Evolutionary conservation across 2,329 filamentous ascomycete species (phyloP).

Genomic region (Fusarium protoensiforme): DNA sequence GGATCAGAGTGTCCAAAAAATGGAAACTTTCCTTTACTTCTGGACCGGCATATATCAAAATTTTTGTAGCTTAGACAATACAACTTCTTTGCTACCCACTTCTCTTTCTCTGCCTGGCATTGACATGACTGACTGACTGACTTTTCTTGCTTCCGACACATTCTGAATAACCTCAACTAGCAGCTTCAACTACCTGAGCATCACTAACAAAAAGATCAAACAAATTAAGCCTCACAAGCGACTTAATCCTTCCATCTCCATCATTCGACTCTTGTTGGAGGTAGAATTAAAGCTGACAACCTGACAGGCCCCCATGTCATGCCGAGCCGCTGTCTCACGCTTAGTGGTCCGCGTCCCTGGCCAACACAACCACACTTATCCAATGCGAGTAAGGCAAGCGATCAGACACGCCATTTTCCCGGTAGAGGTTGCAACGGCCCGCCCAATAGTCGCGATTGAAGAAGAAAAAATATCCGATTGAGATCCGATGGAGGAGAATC

Average conservation of each 20-base stretch:
- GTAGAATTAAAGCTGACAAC: slow-evolving; percentile 7
- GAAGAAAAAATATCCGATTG: neutral
- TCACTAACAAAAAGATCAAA: neutral
- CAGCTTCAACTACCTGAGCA: neutral
- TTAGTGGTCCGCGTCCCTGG: slow-evolving; percentile 4
- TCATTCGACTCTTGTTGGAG: neutral
- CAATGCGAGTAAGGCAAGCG: slow-evolving; percentile 12
- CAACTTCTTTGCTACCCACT: slow-evolving; percentile 28
- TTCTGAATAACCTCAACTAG: neutral
- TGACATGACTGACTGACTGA: neutral
- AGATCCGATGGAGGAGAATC: slow-evolving; percentile 3
- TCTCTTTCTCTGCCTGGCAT: neutral
- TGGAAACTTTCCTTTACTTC: slow-evolving; percentile 27
- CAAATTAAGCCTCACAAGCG: neutral
- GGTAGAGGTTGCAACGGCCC: slow-evolving; percentile 12
- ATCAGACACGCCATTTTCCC: neutral
- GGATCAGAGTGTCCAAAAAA: slow-evolving; percentile 23
- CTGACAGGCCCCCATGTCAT: slow-evolving; percentile 14
- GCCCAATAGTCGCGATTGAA: slow-evolving; percentile 5
- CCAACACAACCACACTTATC: slow-evolving; percentile 8
- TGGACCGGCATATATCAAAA: slow-evolving; percentile 24
- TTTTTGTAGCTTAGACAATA: slow-evolving; percentile 32
- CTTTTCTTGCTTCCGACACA: neutral
- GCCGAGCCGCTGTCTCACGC: slow-evolving; percentile 18
- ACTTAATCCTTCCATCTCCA: neutral